These are phyloP conservation scores for Syncephalastrum racemosum DNA, from an alignment of 371 early-diverging fungal genomes.

Conservation along the genomic window DNA sequence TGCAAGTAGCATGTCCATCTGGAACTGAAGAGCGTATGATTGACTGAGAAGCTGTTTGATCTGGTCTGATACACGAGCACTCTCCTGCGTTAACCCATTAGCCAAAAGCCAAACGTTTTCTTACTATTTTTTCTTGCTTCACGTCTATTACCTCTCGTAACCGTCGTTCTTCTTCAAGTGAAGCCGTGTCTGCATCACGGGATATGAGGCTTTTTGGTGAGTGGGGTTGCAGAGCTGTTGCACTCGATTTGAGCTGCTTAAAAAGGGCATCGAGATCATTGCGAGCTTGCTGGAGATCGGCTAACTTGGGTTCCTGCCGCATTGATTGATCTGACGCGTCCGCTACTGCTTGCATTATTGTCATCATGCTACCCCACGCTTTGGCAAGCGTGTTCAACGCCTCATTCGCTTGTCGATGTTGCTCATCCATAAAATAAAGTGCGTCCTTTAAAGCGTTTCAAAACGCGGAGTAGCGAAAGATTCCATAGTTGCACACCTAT, in stretches of 20 bases:
- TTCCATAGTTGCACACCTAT: too few relatives aligned
- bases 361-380: conserved; percentile 37
- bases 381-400: conserved; percentile 34
- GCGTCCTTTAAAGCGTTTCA: too few relatives aligned
- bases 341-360: conserved; percentile 31
- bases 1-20: conserved; percentile 37
- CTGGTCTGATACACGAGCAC: conserved; percentile 27
- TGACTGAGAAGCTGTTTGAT: conserved; percentile 37
- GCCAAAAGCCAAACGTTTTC: too few relatives aligned
- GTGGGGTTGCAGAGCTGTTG: conserved; percentile 9
- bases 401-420: conserved; percentile 17
- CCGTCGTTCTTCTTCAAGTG: too few relatives aligned
- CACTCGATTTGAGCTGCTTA: conserved; percentile 17
- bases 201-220: too few relatives aligned
- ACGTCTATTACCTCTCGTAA: too few relatives aligned
- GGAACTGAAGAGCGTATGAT: conserved; percentile 45
- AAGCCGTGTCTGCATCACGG: too few relatives aligned
- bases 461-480: too few relatives aligned
- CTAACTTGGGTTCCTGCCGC: conserved; percentile 38
- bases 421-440: too few relatives aligned
- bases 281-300: conserved; percentile 31
- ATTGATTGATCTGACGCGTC: conserved; percentile 34
- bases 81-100: conserved; percentile 15
- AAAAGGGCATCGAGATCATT: conserved; percentile 31
- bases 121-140: too few relatives aligned